Evolutionary conservation across 768 basidiomycete genomes (phyloP).

Genomic region (Leccinum ochraceum): DNA sequence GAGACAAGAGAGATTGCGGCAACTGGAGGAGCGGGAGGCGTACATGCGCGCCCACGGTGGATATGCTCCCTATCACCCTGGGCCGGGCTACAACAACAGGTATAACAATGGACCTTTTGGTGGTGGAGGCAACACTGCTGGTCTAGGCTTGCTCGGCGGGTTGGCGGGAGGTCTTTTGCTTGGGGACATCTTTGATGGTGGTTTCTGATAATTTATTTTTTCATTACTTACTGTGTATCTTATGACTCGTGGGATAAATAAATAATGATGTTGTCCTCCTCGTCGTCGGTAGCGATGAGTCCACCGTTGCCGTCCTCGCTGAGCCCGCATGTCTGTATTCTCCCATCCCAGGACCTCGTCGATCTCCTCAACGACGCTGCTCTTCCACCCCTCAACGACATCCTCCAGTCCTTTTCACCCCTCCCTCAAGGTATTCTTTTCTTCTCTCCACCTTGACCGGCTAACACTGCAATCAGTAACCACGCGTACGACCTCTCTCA

Average conservation of each 20-base stretch:
- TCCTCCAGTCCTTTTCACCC: conserved; percentile 85
- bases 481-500: conserved; percentile 72
- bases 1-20: conserved; percentile 20
- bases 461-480: conserved; percentile 52
- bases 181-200: conserved; percentile 46
- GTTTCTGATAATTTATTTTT: conserved; percentile 28
- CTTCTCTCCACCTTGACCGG: conserved; percentile 1
- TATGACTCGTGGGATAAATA: conserved; percentile 8
- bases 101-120: neutral
- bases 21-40: conserved; percentile 34
- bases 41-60: conserved; percentile 36
- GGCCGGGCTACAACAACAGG: conserved; percentile 11
- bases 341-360: conserved; percentile 69
- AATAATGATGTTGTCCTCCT: neutral
- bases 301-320: conserved; percentile 67
- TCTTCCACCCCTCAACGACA: conserved; percentile 68
- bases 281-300: conserved; percentile 38
- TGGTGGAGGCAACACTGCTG: conserved; percentile 10
- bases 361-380: conserved; percentile 57
- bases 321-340: conserved; percentile 78
- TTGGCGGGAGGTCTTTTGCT: conserved; percentile 52
- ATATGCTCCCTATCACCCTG: conserved; percentile 31
- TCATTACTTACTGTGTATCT: neutral
- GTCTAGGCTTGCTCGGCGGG: conserved; percentile 38
- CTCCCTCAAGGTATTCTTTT: conserved; percentile 65